Percentiles rank a stretch among this genome's conserved stretches.
Evolutionary conservation across 1,284 basidiomycete genomes (phyloP).

Genomic region (Leccinum colubrinum): DNA sequence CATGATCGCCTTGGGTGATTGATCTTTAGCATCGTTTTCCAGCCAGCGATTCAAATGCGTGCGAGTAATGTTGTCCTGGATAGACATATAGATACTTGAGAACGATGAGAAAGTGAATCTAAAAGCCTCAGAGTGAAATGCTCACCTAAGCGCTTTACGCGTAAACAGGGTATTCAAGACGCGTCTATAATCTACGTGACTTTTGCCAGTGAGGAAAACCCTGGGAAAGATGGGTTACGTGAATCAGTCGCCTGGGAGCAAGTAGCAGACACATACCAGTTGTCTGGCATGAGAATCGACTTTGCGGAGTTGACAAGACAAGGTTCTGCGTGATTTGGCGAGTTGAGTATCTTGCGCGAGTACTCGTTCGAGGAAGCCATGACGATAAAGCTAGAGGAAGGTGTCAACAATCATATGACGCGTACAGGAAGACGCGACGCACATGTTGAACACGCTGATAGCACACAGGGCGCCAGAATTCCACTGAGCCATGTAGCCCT

Average conservation of each 20-base stretch:
- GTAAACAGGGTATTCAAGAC: constrained; percentile 93
- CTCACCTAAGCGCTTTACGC: constrained; percentile 85
- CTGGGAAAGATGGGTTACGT: constrained; percentile 38
- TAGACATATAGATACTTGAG: constrained; percentile 78
- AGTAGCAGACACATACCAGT: constrained; percentile 64
- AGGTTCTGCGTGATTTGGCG: constrained; percentile 86
- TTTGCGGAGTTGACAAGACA: constrained; percentile 95
- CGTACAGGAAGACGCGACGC: constrained; percentile 31
- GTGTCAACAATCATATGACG: constrained; percentile 8
- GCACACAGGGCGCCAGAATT: constrained; percentile 81
- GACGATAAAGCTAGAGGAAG: constrained; percentile 80
- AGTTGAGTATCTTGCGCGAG: constrained; percentile 92
- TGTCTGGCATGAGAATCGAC: constrained; percentile 82
- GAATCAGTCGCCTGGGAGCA: not conserved
- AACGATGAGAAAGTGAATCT: constrained; percentile 9
- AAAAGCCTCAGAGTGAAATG: constrained; percentile 5
- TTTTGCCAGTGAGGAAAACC: constrained; percentile 96
- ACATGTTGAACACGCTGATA: constrained; percentile 96
- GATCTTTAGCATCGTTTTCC: constrained; percentile 45
- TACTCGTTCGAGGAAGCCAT: constrained; percentile 92
- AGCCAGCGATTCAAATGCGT: constrained; percentile 78
- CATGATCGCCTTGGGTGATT: constrained; percentile 76
- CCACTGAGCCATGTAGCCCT: constrained; percentile 90
- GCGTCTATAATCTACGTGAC: constrained; percentile 92
- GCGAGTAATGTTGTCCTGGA: constrained; percentile 87